Conservation (phyloP, 73 alveolate species). For the Tetrahymena borealis region DNA sequence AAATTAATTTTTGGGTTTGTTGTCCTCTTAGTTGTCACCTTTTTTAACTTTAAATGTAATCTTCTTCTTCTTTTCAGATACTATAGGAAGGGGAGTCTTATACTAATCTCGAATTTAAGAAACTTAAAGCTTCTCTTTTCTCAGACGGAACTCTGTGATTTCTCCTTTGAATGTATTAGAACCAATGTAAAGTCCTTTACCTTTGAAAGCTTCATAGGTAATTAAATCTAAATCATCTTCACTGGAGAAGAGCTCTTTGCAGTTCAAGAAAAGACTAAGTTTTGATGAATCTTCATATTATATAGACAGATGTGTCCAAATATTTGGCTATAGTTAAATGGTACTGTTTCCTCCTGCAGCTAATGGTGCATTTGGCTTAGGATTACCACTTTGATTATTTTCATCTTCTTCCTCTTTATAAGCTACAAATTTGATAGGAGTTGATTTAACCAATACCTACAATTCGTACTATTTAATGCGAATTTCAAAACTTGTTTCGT, state of each 20-base stretch:
- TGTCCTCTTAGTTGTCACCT: neutral
- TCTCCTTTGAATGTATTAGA: neutral
- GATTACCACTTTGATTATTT: neutral
- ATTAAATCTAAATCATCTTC: neutral
- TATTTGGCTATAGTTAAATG: neutral
- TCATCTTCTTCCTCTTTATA: neutral
- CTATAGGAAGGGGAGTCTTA: neutral
- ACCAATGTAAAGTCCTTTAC: neutral
- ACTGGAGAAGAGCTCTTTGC: neutral
- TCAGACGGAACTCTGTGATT: neutral
- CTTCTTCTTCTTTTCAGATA: neutral
- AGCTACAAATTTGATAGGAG: neutral
- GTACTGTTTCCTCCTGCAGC: neutral
- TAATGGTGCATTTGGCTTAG: neutral
- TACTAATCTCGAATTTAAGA: neutral
- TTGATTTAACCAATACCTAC: neutral
- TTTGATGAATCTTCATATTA: neutral
- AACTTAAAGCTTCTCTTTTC: neutral
- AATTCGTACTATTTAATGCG: neutral
- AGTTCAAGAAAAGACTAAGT: neutral
- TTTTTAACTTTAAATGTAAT: neutral
- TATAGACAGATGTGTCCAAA: neutral
- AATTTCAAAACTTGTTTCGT: neutral
- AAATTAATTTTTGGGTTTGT: neutral
- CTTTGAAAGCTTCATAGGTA: neutral